phyloP scores from a whole-genome alignment of 805 yeast genomes.

The Kregervanrija fluxuum region DNA sequence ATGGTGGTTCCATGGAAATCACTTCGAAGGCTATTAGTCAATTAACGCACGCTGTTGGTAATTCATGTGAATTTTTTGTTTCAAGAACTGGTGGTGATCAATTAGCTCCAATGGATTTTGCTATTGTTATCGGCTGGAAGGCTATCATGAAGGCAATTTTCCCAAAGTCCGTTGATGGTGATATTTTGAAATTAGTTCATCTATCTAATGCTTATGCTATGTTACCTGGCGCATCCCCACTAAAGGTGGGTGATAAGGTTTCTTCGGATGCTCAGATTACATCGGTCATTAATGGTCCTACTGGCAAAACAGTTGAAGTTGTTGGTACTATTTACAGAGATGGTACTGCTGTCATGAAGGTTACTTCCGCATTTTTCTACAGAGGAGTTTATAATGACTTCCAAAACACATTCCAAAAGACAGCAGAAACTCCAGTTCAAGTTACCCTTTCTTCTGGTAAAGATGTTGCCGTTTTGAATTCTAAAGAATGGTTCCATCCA shows the following conservation, averaged over 20 bases:
- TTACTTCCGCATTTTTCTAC: constrained; percentile 91
- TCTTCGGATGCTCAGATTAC: constrained; percentile 76
- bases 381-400: constrained; percentile 86
- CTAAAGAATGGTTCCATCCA: constrained; percentile 97
- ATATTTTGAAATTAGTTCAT: constrained; percentile 87
- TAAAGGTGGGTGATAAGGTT: constrained; percentile 82
- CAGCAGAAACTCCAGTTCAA: constrained; percentile 81
- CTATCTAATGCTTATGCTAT: constrained; percentile 90
- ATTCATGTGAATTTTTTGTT: constrained; percentile 93
- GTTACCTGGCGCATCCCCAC: constrained; percentile 86
- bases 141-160: constrained; percentile 97
- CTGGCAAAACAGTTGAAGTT: constrained; percentile 95
- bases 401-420: constrained; percentile 87
- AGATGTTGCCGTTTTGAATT: constrained; percentile 87
- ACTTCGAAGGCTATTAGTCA: constrained; percentile 76
- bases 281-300: constrained; percentile 83
- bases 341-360: constrained; percentile 81
- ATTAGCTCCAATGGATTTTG: constrained; percentile 98
- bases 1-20: constrained; percentile 62
- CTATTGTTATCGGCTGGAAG: constrained; percentile 97
- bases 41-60: constrained; percentile 95
- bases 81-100: constrained; percentile 77
- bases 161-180: constrained; percentile 96
- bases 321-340: constrained; percentile 80
- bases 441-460: constrained; percentile 64